Evolutionary conservation across 176 grass and related monocot species (phyloP).

Genomic region (Musa schizocarpa): DNA sequence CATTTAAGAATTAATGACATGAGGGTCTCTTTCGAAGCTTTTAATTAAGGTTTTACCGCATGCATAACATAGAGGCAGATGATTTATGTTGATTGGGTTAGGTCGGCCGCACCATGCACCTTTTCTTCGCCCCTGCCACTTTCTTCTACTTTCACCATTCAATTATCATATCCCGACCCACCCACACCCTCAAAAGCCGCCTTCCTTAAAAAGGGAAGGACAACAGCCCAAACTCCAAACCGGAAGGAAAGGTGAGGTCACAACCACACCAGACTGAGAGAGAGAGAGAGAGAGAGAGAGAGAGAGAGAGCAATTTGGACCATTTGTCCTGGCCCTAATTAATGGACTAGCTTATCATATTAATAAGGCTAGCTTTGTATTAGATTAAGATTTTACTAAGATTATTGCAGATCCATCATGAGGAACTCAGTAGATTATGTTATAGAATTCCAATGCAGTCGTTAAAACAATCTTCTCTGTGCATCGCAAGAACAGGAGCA

Average conservation of each 20-base stretch:
- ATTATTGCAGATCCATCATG: too few relatives aligned
- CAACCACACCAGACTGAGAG: too few relatives aligned
- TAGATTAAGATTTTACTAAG: too few relatives aligned
- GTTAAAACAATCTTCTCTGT: too few relatives aligned
- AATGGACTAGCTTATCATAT: background rate
- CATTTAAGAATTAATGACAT: background rate
- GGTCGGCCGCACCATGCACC: background rate
- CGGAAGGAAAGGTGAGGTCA: background rate
- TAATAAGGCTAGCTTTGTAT: too few relatives aligned
- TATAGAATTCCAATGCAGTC: too few relatives aligned
- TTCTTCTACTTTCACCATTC: background rate
- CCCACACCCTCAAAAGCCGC: too few relatives aligned
- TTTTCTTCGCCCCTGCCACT: background rate
- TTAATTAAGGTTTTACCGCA: too few relatives aligned
- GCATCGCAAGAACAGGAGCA: too few relatives aligned
- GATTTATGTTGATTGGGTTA: constrained; percentile 4
- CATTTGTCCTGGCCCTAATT: background rate
- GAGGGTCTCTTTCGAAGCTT: background rate
- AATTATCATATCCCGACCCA: background rate
- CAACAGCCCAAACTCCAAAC: background rate
- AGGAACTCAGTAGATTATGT: too few relatives aligned
- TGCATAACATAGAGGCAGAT: background rate
- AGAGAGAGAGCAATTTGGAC: background rate
- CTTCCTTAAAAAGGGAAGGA: background rate
- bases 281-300: too few relatives aligned